A percentile compares a stretch with the other conserved stretches of the same genome.
phyloP scores from a whole-genome alignment of 2,329 filamentous ascomycete species.

The Dactylellina drechsleri region DNA sequence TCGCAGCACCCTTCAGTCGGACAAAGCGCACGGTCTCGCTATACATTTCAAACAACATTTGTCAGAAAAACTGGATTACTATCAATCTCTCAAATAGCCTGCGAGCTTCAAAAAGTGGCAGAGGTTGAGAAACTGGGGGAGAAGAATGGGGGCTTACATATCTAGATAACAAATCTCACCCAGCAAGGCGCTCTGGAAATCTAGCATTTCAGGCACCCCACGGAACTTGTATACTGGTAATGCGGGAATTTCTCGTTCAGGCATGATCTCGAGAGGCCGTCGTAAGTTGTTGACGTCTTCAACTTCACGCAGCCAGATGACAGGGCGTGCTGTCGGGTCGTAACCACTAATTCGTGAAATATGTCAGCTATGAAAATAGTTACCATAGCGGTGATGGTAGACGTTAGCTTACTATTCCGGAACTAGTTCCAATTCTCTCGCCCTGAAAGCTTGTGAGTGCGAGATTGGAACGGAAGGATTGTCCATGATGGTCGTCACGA shows the following conservation, averaged over 20 bases:
- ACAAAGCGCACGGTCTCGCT: conserved; percentile 52
- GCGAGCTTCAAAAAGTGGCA: background rate
- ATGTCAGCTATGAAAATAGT: no score
- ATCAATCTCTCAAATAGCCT: background rate
- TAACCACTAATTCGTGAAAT: conserved; percentile 23
- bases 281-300: conserved; percentile 48
- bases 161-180: conserved; percentile 50
- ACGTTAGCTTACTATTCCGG: conserved; percentile 46
- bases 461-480: conserved; percentile 39
- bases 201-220: conserved; percentile 41
- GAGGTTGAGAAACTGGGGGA: background rate
- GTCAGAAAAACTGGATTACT: conserved; percentile 19
- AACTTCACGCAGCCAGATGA: conserved; percentile 45
- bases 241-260: conserved; percentile 41
- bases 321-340: conserved; percentile 33
- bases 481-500: conserved; percentile 42
- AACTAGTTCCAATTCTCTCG: conserved; percentile 44
- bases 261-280: conserved; percentile 47
- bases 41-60: conserved; percentile 19
- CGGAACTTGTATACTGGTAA: conserved; percentile 34
- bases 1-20: conserved; percentile 43
- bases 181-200: conserved; percentile 42
- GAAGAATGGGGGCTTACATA: conserved; percentile 33
- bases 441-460: conserved; percentile 39
- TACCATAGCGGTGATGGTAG: no score